A percentile compares a stretch with the other conserved stretches of the same genome.
These are phyloP conservation scores for Lecanicillium sp. DNA, from an alignment of 2,329 filamentous ascomycete species.

Conservation along the genomic window DNA sequence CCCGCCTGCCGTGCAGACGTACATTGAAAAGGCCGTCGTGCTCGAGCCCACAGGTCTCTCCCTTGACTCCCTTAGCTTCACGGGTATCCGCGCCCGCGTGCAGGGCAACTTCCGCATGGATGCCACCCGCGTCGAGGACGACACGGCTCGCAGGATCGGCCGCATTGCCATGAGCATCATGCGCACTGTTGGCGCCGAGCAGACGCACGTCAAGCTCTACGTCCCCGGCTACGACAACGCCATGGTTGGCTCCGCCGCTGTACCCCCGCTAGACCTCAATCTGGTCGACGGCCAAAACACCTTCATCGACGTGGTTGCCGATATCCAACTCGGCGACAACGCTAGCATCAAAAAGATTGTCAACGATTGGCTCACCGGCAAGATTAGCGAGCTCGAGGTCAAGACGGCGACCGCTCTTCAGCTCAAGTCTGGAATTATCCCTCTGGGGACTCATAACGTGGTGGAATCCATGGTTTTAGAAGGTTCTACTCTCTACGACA, in stretches of 20 bases:
- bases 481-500: conserved; percentile 69
- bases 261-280: conserved; percentile 71
- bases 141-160: conserved; percentile 68
- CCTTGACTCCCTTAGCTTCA: conserved; percentile 74
- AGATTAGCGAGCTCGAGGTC: conserved; percentile 63
- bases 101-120: conserved; percentile 80
- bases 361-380: conserved; percentile 82
- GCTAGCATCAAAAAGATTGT: conserved; percentile 73
- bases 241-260: conserved; percentile 66
- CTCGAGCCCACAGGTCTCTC: conserved; percentile 79
- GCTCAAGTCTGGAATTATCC: conserved; percentile 73
- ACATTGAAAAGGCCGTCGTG: conserved; percentile 75
- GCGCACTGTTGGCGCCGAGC: conserved; percentile 64
- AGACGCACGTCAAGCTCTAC: conserved; percentile 68
- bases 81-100: conserved; percentile 72
- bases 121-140: conserved; percentile 64
- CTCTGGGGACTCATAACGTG: conserved; percentile 70
- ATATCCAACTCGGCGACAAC: conserved; percentile 69
- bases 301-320: conserved; percentile 69
- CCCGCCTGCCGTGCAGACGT: conserved; percentile 74
- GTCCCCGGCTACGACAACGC: conserved; percentile 77
- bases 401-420: conserved; percentile 66
- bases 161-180: conserved; percentile 75
- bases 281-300: conserved; percentile 75
- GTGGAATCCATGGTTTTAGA: conserved; percentile 71